These are phyloP conservation scores for Moesziomyces parantarcticus DNA, from an alignment of 1,284 basidiomycete genomes.

Conservation along the genomic window DNA sequence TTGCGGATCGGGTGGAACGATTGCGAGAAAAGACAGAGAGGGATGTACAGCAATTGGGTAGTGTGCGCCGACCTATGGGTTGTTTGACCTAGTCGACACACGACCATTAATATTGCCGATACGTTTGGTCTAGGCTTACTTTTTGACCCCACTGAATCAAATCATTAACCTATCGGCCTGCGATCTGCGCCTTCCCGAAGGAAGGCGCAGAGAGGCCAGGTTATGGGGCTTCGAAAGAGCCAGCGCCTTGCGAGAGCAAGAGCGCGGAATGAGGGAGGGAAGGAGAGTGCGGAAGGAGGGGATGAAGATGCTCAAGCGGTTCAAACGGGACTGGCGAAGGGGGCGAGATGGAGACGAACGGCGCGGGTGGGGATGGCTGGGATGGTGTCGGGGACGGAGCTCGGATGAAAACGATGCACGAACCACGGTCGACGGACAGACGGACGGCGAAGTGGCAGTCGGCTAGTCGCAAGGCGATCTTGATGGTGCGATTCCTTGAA, in stretches of 20 bases:
- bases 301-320: not conserved
- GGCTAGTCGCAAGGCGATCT: too few species aligned
- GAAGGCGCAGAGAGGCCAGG: constrained; percentile 31
- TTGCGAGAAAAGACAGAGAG: not conserved
- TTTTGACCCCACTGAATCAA: constrained; percentile 49
- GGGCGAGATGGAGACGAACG: too few species aligned
- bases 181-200: constrained; percentile 14
- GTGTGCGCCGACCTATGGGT: constrained; percentile 45
- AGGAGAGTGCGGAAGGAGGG: not conserved
- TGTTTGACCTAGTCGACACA: constrained; percentile 31
- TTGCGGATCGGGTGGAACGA: too few species aligned
- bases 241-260: not conserved
- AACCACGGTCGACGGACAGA: too few species aligned
- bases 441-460: too few species aligned
- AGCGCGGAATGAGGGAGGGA: not conserved
- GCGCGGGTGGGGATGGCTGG: too few species aligned
- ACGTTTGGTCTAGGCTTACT: constrained; percentile 46
- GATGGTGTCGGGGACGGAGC: too few species aligned
- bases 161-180: constrained; percentile 43
- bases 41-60: constrained; percentile 52
- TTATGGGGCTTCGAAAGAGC: constrained; percentile 54
- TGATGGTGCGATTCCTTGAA: too few species aligned
- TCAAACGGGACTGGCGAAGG: too few species aligned
- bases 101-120: constrained; percentile 49
- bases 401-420: too few species aligned